A percentile compares a stretch with the other conserved stretches of the same genome.
phyloP scores from a whole-genome alignment of 371 early-diverging fungal genomes.

The Apophysomyces ossiformis region DNA sequence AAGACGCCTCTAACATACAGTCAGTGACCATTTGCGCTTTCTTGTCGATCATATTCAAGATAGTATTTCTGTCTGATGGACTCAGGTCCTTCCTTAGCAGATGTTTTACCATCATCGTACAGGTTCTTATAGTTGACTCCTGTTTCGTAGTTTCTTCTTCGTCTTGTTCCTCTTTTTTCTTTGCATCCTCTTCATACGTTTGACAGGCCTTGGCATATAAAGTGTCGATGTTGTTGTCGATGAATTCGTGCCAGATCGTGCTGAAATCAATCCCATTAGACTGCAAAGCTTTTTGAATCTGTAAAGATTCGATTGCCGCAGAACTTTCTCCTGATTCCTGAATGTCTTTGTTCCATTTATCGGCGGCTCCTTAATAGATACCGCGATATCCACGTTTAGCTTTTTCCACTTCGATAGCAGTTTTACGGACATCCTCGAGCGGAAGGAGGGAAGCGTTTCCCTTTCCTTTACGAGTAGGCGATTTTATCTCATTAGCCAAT shows the following conservation, averaged over 20 bases:
- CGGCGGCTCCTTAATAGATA: conserved; percentile 1
- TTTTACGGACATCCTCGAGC: background rate
- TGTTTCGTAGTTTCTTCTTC: background rate
- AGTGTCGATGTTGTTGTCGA: background rate
- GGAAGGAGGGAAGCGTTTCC: background rate
- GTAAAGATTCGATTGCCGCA: background rate
- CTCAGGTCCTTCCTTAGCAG: background rate
- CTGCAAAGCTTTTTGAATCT: conserved; percentile 3
- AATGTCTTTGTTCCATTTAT: background rate
- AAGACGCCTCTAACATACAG: background rate
- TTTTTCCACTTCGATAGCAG: background rate
- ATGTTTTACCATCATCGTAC: conserved; percentile 6
- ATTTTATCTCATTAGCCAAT: background rate
- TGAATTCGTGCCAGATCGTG: background rate
- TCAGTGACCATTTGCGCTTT: background rate
- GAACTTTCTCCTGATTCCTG: conserved; percentile 4
- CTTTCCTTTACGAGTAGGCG: background rate
- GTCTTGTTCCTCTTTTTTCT: background rate
- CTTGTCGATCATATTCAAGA: background rate
- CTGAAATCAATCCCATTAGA: background rate
- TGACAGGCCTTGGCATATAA: background rate
- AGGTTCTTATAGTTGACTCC: background rate
- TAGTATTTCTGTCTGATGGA: background rate
- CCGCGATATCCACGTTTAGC: background rate
- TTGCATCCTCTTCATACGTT: background rate